phyloP scores from a whole-genome alignment of 305 asterid species.

The Fraxinus nigra region DNA sequence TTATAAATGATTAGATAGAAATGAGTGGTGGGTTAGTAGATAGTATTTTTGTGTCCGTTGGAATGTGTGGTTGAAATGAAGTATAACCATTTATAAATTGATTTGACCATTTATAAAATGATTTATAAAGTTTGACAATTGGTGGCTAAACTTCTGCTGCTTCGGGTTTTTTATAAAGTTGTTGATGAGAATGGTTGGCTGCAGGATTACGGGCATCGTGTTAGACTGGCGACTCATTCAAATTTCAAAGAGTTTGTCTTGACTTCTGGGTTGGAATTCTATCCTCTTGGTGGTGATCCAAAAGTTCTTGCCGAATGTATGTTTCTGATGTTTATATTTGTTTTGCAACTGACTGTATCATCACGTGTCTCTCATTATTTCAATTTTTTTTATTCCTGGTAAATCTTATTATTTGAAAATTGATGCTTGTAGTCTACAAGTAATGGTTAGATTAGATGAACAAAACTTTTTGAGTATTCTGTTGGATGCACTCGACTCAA shows the following conservation, averaged over 20 bases:
- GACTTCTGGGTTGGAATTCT: constrained; percentile 93
- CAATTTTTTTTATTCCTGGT: neutral
- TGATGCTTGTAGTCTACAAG: constrained; percentile 17
- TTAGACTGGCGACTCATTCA: constrained; percentile 92
- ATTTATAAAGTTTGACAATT: neutral
- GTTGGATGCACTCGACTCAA: neutral
- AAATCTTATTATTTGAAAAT: neutral
- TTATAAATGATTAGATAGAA: neutral
- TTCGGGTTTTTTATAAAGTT: constrained; percentile 22
- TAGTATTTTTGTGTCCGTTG: neutral
- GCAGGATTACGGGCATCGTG: constrained; percentile 98
- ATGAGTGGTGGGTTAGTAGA: neutral
- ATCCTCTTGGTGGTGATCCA: constrained; percentile 98
- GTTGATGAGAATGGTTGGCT: constrained; percentile 40
- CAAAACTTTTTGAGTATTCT: neutral
- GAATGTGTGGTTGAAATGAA: neutral
- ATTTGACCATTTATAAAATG: neutral
- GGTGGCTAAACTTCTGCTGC: neutral
- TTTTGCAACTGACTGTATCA: constrained; percentile 17
- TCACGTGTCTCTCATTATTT: constrained; percentile 14
- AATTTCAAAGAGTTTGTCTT: constrained; percentile 95
- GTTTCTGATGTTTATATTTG: constrained; percentile 32
- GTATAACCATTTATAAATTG: neutral
- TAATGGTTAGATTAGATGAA: neutral
- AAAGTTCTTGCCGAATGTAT: constrained; percentile 93